Conservation (phyloP, 352 stramenopile species). For the Plasmopara viticola region DNA sequence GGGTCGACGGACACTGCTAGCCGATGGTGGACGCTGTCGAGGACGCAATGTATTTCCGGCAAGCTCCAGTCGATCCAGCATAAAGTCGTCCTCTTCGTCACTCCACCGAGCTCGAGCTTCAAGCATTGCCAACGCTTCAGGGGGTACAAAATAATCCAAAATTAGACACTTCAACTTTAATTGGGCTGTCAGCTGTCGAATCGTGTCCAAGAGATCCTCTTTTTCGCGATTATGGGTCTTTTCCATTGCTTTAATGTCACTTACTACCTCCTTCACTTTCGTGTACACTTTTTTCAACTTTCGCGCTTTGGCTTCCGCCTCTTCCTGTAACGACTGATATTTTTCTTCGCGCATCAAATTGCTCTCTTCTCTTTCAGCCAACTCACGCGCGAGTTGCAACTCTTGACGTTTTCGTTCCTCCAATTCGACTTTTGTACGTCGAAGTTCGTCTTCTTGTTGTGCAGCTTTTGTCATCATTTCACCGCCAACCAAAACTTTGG, state of each 20-base stretch:
- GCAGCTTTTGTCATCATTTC: constrained; percentile 91
- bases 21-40: constrained; percentile 58
- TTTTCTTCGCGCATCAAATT: constrained; percentile 92
- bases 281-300: constrained; percentile 95
- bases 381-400: constrained; percentile 80
- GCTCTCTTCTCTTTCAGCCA: constrained; percentile 91
- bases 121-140: constrained; percentile 44
- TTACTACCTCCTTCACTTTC: constrained; percentile 86
- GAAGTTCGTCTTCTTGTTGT: constrained; percentile 92
- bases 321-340: constrained; percentile 86
- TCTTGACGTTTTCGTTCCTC: constrained; percentile 87
- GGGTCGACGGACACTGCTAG: constrained; percentile 54
- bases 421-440: constrained; percentile 90
- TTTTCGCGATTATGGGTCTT: constrained; percentile 89
- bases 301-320: constrained; percentile 92
- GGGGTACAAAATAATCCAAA: constrained; percentile 89
- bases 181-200: constrained; percentile 92
- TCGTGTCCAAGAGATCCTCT: constrained; percentile 93
- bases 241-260: constrained; percentile 92
- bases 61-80: constrained; percentile 63
- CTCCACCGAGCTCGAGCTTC: constrained; percentile 55
- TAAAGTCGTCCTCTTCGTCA: constrained; percentile 76
- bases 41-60: constrained; percentile 62
- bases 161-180: constrained; percentile 95
- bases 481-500: constrained; percentile 88